Conservation (phyloP, 2,329 filamentous ascomycete genomes). For the Hymenoscyphus infarciens region DNA sequence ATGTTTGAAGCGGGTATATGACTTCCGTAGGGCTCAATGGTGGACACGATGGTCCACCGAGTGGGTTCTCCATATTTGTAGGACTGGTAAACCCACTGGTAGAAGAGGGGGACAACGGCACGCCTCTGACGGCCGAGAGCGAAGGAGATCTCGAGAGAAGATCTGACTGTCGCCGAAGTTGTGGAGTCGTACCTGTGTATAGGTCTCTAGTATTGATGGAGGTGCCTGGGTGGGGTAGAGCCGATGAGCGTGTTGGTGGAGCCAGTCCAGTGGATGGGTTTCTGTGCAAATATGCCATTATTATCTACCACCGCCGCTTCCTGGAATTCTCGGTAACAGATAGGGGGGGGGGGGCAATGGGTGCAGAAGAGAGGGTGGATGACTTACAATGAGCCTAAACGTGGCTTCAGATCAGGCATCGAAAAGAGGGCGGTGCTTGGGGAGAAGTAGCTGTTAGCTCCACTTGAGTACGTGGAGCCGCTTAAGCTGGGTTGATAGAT, state of each 20-base stretch:
- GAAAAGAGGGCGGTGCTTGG: conserved; percentile 31
- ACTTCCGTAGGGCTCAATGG: conserved; percentile 39
- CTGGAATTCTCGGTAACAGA: conserved; percentile 21
- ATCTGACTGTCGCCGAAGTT: conserved; percentile 32
- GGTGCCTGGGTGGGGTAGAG: conserved; percentile 32
- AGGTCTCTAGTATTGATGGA: conserved; percentile 33
- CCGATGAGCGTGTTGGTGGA: conserved; percentile 33
- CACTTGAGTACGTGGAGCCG: conserved; percentile 33
- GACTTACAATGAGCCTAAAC: conserved; percentile 34
- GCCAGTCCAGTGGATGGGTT: conserved; percentile 33
- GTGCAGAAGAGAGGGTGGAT: conserved; percentile 6
- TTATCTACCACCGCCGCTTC: conserved; percentile 26
- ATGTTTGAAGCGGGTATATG: conserved; percentile 46
- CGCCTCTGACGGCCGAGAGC: conserved; percentile 27
- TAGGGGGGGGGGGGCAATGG: conserved; percentile 10
- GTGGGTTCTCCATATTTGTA: conserved; percentile 33
- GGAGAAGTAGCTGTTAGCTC: conserved; percentile 31
- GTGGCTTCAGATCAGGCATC: conserved; percentile 36
- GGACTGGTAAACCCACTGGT: conserved; percentile 36
- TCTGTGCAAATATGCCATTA: conserved; percentile 32
- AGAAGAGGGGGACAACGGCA: conserved; percentile 35
- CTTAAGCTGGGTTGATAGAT: conserved; percentile 31
- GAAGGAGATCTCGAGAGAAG: conserved; percentile 34
- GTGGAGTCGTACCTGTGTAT: conserved; percentile 33
- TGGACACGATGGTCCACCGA: conserved; percentile 29